Evolutionary conservation across 306 rosid species (phyloP), one percentile per base, ranked within the genome.

Genomic region (Vigna mungo): DNA sequence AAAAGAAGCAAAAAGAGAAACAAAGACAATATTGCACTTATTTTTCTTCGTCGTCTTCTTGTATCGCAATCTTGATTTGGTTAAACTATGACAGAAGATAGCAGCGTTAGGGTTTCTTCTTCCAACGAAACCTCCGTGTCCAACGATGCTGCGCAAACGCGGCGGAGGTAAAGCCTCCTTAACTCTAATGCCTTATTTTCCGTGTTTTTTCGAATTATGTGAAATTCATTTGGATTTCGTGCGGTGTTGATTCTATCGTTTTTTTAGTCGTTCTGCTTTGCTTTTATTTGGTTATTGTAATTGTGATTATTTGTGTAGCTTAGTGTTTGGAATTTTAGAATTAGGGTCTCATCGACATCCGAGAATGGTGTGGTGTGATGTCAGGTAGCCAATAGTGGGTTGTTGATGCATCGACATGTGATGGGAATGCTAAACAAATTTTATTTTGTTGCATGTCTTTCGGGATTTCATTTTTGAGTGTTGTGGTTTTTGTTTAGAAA

Each of bases 81-180:
- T 73, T 49, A 12, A 48, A 62, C 47, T 55, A 87, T 87, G 97
- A 76, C 87, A 7, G 95, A 89, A 76, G 96, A 90, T 46, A 74
- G 67, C 65, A 75, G 68, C 73, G 80, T 85, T 82, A 92, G 86
- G 89, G 93, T 86, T 85, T 85, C 89, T 72, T 86, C 91, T 59
- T 85, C 91, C 20, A 54, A 68, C 37, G 86, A 88, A 67, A 56
- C 87, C 18, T 16, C 83, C 7, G 72, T 51, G 0, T 30, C 88
- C 55, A 81, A 46, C 41, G 93, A 84, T 11, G 81, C 92, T 37
- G 88, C 95, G 41, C 97, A 90, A 82, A 74, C 97, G 25, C 86
- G 93, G 78, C 93, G 84, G 82, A 90, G 97, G 98, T 95, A 81
- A n/a, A 36, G 18, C 53, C 21, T 34, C 13, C 47, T 32, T 52